Conservation (phyloP, 345 rosid species). For the Corymbia maculata region DNA sequence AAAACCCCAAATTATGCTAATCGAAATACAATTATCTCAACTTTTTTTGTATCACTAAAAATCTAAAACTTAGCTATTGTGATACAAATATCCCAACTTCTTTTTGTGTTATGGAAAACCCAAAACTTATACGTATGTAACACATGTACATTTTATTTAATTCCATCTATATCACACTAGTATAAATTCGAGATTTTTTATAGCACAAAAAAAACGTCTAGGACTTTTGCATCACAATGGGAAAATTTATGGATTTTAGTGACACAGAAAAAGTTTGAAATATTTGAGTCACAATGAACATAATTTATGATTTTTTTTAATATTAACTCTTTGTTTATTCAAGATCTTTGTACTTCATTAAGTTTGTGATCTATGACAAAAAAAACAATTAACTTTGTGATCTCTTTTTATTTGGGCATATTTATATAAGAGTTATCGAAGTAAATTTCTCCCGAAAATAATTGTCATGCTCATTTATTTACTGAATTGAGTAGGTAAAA, state of each 20-base stretch:
- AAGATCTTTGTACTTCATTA: neutral
- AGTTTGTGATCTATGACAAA: neutral
- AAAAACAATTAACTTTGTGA: neutral
- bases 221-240: neutral
- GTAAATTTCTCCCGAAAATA: neutral
- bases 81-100: neutral
- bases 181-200: neutral
- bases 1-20: too few relatives aligned
- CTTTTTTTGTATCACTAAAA: too few relatives aligned
- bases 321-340: neutral
- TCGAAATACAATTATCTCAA: too few relatives aligned
- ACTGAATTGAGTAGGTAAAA: neutral
- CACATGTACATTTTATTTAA: too few relatives aligned
- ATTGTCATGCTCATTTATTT: neutral
- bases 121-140: neutral
- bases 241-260: neutral
- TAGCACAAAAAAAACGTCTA: neutral
- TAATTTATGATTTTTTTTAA: accelerated
- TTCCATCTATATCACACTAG: neutral
- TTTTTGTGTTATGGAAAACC: neutral
- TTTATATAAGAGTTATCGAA: too few relatives aligned
- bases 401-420: neutral
- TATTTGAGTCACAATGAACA: neutral
- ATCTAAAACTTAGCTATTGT: neutral
- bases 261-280: too few relatives aligned